A percentile compares a stretch with the other conserved stretches of the same genome.
phyloP scores from a whole-genome alignment of 2,329 filamentous ascomycete species.

The Geoglossum cookeanum region DNA sequence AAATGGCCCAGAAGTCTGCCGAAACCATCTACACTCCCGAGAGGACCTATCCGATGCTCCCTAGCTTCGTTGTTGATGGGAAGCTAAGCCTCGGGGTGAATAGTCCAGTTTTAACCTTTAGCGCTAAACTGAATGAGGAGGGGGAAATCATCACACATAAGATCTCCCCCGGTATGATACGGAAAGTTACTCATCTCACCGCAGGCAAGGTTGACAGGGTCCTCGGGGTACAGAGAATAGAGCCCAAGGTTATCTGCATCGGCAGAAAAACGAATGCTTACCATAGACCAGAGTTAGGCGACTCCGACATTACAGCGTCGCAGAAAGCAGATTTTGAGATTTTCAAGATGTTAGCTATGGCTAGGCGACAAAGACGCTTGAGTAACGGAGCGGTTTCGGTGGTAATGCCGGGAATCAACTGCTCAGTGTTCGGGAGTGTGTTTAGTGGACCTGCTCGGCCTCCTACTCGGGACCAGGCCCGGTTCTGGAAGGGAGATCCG shows the following conservation, averaged over 20 bases:
- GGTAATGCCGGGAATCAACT: conserved; percentile 11
- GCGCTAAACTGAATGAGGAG: conserved; percentile 30
- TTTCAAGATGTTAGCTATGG: neutral
- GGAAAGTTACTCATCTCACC: conserved; percentile 35
- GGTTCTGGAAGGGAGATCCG: conserved; percentile 24
- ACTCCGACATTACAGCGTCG: neutral
- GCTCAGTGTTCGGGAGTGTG: conserved; percentile 12
- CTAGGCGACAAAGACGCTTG: neutral
- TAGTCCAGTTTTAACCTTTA: conserved; percentile 41
- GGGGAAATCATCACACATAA: conserved; percentile 35
- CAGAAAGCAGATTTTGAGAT: neutral
- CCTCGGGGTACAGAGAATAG: neutral
- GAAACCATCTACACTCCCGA: conserved; percentile 35
- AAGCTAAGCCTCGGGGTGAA: conserved; percentile 34
- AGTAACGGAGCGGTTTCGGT: neutral
- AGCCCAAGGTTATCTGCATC: neutral
- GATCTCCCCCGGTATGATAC: conserved; percentile 32
- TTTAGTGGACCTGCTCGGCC: conserved; percentile 13
- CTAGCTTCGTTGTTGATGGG: conserved; percentile 26
- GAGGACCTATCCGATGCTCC: conserved; percentile 36
- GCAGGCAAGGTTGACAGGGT: conserved; percentile 22
- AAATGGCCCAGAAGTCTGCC: conserved; percentile 39
- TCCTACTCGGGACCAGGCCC: conserved; percentile 20
- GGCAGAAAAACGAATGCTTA: neutral
- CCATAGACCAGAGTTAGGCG: neutral